Evolutionary conservation across 306 rosid genomes (phyloP), one percentile per base, ranked within the genome.

Genomic region (Coriaria nepalensis): DNA sequence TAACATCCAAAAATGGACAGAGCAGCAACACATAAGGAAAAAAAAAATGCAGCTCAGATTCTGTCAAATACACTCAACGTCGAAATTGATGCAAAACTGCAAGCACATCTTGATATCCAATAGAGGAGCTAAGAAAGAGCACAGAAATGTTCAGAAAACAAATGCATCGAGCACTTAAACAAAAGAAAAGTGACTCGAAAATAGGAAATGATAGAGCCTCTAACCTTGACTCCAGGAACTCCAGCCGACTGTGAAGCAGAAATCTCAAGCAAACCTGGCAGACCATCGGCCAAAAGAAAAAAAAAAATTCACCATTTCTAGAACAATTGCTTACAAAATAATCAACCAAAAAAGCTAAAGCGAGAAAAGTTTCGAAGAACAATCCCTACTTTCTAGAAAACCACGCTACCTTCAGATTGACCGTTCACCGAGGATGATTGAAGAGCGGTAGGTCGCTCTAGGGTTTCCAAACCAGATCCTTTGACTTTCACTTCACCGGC

Each of bases 401-500:
- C 47, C 14, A 45, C 15, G 73, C 37, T 60, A 80, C 93, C 81
- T 7, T 61, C 61, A 59, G 47, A 51, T 53, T 33, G 75, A 69
- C 61, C 63, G 33, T 68, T 61, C 68, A 46, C 56, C 6, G 56
- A 35, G 4, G 55, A 20, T 20, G 29, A 41, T 40, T 48, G 65
- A 61, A 20, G 35, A 43, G 70, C 53, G 49, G 76, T 66, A 33
- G 69, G 38, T 49, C 2, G 53, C 38, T 41, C 72, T 83, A 81
- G 94, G 95, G 96, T 83, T 81, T 70, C 75, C 10, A 44, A 72
- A 52, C 38, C 52, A 10, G 63, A 46, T 14, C 34, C 62, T 53
- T 10, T 50, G 39, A 32, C 41, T 51, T 39, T 53, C 5, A 49
- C 54, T 47, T 40, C 57, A 8, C 5, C 11, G 6, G 36, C 5